Evolutionary conservation across 495 filamentous ascomycete genomes (phyloP).

Genomic region (Neurospora sp.): DNA sequence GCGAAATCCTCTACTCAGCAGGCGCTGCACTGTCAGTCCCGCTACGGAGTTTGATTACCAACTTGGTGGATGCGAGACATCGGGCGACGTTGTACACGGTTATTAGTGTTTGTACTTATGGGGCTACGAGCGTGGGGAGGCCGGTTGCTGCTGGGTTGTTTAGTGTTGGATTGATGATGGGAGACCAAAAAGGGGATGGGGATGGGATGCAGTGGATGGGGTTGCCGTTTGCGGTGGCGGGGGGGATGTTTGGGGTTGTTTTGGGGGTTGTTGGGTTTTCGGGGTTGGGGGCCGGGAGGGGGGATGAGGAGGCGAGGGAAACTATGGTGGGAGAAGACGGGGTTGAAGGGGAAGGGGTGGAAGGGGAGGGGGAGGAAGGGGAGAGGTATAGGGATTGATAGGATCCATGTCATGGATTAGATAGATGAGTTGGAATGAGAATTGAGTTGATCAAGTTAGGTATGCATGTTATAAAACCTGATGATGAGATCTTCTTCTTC

Average conservation of each 20-base stretch:
- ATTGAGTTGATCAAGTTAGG: too few relatives aligned
- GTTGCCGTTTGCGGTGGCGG: slow-evolving; percentile 24
- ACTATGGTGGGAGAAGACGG: neutral
- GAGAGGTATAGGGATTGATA: neutral
- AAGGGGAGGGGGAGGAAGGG: neutral
- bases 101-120: slow-evolving; percentile 43
- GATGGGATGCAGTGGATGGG: slow-evolving; percentile 40
- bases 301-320: neutral
- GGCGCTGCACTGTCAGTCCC: slow-evolving; percentile 8
- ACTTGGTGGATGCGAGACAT: slow-evolving; percentile 41
- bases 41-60: slow-evolving; percentile 39
- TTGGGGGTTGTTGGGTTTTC: neutral
- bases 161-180: neutral
- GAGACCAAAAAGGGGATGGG: slow-evolving; percentile 16
- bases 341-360: neutral
- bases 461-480: too few relatives aligned
- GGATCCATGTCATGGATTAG: too few relatives aligned
- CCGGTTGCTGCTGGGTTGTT: slow-evolving; percentile 41
- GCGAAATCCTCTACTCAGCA: slow-evolving; percentile 7
- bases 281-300: neutral
- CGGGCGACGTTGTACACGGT: slow-evolving; percentile 44
- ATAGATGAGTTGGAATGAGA: too few relatives aligned
- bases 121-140: slow-evolving; percentile 39
- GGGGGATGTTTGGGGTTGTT: neutral
- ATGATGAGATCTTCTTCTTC: too few relatives aligned